phyloP scores from a whole-genome alignment of 805 yeast genomes.

The Torulaspora franciscae region DNA sequence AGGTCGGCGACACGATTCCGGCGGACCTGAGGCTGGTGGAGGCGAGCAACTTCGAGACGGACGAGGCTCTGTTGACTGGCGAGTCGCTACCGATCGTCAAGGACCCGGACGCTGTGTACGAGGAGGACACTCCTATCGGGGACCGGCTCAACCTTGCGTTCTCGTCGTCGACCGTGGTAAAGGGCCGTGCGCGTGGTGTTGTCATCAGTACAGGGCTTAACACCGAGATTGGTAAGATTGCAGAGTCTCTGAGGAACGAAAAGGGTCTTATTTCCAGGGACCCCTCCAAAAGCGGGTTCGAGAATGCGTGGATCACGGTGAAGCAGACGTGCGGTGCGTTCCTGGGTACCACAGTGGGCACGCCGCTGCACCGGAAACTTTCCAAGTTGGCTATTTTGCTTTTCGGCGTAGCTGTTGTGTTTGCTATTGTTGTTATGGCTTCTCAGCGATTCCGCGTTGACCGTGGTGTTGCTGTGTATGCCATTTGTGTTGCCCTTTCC shows the following conservation, averaged over 20 bases:
- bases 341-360: constrained; percentile 72
- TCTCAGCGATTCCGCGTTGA: constrained; percentile 72
- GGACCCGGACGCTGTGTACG: constrained; percentile 41
- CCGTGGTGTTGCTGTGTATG: constrained; percentile 79
- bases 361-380: constrained; percentile 73
- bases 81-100: constrained; percentile 86
- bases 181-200: constrained; percentile 89
- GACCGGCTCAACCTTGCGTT: constrained; percentile 75
- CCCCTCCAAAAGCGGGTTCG: constrained; percentile 40
- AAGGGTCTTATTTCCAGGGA: constrained; percentile 32
- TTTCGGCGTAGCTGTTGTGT: constrained; percentile 72
- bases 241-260: constrained; percentile 61
- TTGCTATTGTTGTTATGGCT: constrained; percentile 84
- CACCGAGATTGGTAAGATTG: constrained; percentile 92
- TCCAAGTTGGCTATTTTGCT: constrained; percentile 71
- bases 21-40: constrained; percentile 83
- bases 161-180: constrained; percentile 95
- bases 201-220: constrained; percentile 87
- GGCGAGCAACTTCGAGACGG: constrained; percentile 75
- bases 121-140: constrained; percentile 48
- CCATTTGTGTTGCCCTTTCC: constrained; percentile 93
- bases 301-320: constrained; percentile 39
- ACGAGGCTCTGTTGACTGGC: constrained; percentile 92
- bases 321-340: constrained; percentile 59
- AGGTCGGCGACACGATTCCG: constrained; percentile 93